Base-by-base conservation (phyloP, 1,139 yeast genomes). In the Candida buenavistaensis region DNA sequence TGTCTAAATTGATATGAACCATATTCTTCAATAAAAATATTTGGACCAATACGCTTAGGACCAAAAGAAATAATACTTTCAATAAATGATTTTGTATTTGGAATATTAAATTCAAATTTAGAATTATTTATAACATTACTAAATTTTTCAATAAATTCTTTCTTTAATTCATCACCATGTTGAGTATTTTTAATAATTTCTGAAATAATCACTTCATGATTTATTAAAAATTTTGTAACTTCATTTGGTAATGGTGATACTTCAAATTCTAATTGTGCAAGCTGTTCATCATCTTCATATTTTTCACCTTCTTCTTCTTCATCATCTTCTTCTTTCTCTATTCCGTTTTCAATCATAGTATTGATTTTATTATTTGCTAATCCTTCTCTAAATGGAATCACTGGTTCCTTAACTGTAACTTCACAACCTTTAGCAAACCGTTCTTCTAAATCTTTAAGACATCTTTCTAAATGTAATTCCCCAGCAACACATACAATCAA, bases 401-500 rank as follows among this genome's bases (percentile, higher is more conserved):
- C 95, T 0, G 98, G 98, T 50, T 87, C 87, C 24, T 96, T 90
- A 23, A 82, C 79, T 7, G 84, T 78, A 7, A 94, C 82, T 37
- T 88, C 96, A 47, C 90, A 79, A 16, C 90, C 90, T 30, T 59
- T 64, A 1, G 98, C 97, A 68, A 90, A 94, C 46, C 97, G 70
- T 47, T 89, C 97, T 38, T 78, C 80, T 51, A 90, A 65, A 62
- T 90, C 97, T 51, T 86, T 88, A 48, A 90, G 60, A 57, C 97
- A 89, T 55, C 97, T 75, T 53, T 90, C 97, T 37, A 90, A 67
- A 62, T 90, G 97, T 42, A 90, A 70, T 57, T 90, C 97, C 35
- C 97, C 97, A n/a, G 97, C 96, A 12, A 95, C 89, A 43, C 95
- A 85, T 49, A 90, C 68, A 46, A 90, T 88, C 50, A 85, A 85